These are phyloP conservation scores for Aspergillus phoenicis DNA, from an alignment of 2,329 filamentous ascomycete genomes.

Conservation along the genomic window DNA sequence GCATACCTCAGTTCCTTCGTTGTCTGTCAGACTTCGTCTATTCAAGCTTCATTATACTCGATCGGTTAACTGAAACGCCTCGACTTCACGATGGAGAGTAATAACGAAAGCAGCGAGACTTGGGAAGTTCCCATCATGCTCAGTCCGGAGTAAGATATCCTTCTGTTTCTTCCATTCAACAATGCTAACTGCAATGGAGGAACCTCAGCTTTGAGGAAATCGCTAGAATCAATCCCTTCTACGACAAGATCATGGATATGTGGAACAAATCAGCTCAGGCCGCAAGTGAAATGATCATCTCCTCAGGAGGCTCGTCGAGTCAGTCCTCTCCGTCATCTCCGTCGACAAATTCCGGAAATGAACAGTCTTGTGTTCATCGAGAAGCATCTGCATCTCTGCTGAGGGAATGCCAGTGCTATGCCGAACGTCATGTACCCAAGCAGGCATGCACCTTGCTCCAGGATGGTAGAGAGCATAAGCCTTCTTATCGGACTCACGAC, in stretches of 20 bases:
- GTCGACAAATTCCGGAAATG: constrained; percentile 11
- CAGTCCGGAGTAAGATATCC: constrained; percentile 28
- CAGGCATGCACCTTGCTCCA: constrained; percentile 14
- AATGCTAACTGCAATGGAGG: constrained; percentile 20
- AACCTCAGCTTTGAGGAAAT: constrained; percentile 30
- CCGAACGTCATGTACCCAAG: not conserved
- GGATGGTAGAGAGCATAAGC: constrained; percentile 16
- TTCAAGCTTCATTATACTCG: not conserved
- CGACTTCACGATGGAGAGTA: not conserved
- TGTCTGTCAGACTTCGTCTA: not conserved
- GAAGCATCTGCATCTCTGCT: constrained; percentile 14
- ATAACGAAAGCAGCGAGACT: constrained; percentile 9
- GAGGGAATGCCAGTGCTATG: not conserved
- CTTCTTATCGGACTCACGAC: constrained; percentile 14
- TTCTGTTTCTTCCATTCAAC: not conserved
- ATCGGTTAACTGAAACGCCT: not conserved
- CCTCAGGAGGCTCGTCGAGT: constrained; percentile 19
- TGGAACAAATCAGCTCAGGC: constrained; percentile 22
- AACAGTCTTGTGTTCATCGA: constrained; percentile 14
- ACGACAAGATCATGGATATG: constrained; percentile 26
- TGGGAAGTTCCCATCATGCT: constrained; percentile 34
- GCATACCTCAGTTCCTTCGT: not conserved
- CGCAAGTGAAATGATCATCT: constrained; percentile 10
- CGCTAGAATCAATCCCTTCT: constrained; percentile 32
- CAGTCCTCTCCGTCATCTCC: constrained; percentile 21